phyloP scores from a whole-genome alignment of 2,329 filamentous ascomycete genomes.

The Clarireedia hainanense region DNA sequence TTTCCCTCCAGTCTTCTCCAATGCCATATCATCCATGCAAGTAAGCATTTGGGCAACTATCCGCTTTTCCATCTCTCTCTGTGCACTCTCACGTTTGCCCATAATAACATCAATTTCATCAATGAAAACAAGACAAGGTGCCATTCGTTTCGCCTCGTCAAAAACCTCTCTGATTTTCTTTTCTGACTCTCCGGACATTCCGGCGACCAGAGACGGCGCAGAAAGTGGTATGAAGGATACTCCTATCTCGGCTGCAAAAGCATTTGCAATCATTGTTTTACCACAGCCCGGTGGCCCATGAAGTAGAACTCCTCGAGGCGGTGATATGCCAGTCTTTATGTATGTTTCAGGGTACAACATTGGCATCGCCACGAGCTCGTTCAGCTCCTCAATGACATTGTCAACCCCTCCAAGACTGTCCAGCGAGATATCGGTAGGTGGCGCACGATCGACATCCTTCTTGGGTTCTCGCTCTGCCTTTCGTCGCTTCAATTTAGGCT shows the following conservation, averaged over 20 bases:
- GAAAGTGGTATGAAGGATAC: slow-evolving; percentile 77
- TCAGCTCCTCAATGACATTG: slow-evolving; percentile 59
- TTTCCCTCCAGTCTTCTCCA: slow-evolving; percentile 64
- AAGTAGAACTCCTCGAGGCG: slow-evolving; percentile 66
- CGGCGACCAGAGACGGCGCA: slow-evolving; percentile 72
- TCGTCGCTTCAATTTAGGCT: slow-evolving; percentile 58
- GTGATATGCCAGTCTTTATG: slow-evolving; percentile 55
- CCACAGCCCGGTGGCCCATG: slow-evolving; percentile 81
- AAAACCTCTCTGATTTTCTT: slow-evolving; percentile 80
- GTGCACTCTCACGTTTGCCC: slow-evolving; percentile 73
- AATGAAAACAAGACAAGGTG: slow-evolving; percentile 85
- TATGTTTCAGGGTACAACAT: slow-evolving; percentile 62
- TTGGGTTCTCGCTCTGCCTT: slow-evolving; percentile 43
- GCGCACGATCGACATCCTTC: slow-evolving; percentile 50
- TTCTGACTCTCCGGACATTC: slow-evolving; percentile 84
- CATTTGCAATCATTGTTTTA: slow-evolving; percentile 77
- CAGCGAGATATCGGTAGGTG: slow-evolving; percentile 60
- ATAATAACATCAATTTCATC: slow-evolving; percentile 90
- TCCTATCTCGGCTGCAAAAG: slow-evolving; percentile 66
- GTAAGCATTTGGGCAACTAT: slow-evolving; percentile 77
- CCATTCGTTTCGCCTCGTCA: slow-evolving; percentile 77
- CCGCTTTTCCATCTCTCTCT: slow-evolving; percentile 83
- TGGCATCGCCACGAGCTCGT: slow-evolving; percentile 65
- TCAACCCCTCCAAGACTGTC: slow-evolving; percentile 72
- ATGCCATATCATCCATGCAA: slow-evolving; percentile 75